phyloP scores from a whole-genome alignment of 2,329 filamentous ascomycete species.

The Plectosphaerella plurivora region DNA sequence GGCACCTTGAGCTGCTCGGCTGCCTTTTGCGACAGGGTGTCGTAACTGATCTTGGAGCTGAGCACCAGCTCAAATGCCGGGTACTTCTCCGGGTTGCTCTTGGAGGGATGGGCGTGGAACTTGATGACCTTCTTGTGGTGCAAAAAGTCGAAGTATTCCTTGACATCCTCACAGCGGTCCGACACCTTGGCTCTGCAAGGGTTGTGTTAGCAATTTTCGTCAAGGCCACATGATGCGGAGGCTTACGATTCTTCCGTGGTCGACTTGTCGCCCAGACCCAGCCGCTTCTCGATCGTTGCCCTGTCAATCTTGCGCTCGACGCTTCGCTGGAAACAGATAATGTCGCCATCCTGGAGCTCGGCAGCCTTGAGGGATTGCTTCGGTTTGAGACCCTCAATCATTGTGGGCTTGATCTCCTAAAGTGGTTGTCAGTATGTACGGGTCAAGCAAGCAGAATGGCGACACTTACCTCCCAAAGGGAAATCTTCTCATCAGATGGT shows the following conservation, averaged over 20 bases:
- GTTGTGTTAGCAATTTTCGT: neutral
- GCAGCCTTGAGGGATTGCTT: slow-evolving; percentile 87
- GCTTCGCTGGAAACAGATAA: slow-evolving; percentile 84
- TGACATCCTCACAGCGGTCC: slow-evolving; percentile 65
- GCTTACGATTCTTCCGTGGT: slow-evolving; percentile 27
- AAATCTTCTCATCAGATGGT: slow-evolving; percentile 53
- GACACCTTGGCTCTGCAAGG: slow-evolving; percentile 25
- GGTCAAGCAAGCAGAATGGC: slow-evolving; percentile 3
- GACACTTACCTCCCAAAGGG: slow-evolving; percentile 68
- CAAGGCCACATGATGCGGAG: neutral
- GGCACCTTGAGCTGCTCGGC: slow-evolving; percentile 73
- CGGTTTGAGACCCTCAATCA: slow-evolving; percentile 92
- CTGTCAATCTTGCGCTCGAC: slow-evolving; percentile 40
- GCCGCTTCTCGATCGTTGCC: slow-evolving; percentile 31
- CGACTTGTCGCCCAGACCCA: slow-evolving; percentile 32
- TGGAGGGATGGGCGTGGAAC: slow-evolving; percentile 65
- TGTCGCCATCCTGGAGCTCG: slow-evolving; percentile 95
- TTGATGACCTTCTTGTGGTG: slow-evolving; percentile 75
- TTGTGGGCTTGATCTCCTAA: slow-evolving; percentile 90
- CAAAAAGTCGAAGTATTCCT: slow-evolving; percentile 90
- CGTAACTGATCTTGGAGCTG: slow-evolving; percentile 86
- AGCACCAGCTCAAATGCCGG: slow-evolving; percentile 71
- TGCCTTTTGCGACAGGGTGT: slow-evolving; percentile 79
- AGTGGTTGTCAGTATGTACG: neutral
- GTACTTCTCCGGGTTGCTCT: slow-evolving; percentile 52